Conservation (phyloP, 2,329 filamentous ascomycete genomes). For the Colletotrichum lentis region DNA sequence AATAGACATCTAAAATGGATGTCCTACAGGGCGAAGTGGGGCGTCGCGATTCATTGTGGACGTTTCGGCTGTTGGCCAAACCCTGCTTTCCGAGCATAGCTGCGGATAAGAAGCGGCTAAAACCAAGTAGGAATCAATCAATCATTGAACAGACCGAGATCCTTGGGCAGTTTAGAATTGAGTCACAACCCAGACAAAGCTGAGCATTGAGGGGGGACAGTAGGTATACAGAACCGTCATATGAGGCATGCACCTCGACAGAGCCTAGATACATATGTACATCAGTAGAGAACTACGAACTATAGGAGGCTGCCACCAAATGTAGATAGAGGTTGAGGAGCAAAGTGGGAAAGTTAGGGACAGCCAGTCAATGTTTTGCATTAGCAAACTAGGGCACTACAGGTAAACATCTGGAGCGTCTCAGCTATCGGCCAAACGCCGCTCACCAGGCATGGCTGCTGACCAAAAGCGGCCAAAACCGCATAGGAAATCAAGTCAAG, state of each 20-base stretch:
- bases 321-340: neutral
- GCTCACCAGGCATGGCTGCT: neutral
- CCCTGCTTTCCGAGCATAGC: too few species aligned
- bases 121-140: too few species aligned
- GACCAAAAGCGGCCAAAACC: too few species aligned
- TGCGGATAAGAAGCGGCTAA: too few species aligned
- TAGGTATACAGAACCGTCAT: neutral
- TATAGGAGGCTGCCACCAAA: slow-evolving; percentile 4
- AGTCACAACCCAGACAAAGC: slow-evolving; percentile 20
- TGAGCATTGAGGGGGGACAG: slow-evolving; percentile 15
- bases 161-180: slow-evolving; percentile 25
- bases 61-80: too few species aligned
- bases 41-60: too few species aligned
- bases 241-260: slow-evolving; percentile 5
- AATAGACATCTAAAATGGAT: too few species aligned
- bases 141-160: slow-evolving; percentile 35
- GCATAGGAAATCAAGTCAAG: too few species aligned
- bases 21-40: too few species aligned
- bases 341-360: neutral
- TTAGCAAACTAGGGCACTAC: slow-evolving; percentile 23
- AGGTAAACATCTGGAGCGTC: slow-evolving; percentile 13
- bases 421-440: slow-evolving; percentile 17
- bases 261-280: slow-evolving; percentile 9
- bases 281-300: slow-evolving; percentile 17
- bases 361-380: slow-evolving; percentile 16